A percentile compares a stretch with the other conserved stretches of the same genome.
Evolutionary conservation across 1,284 basidiomycete genomes (phyloP).

Genomic region (Irpex rosettiformis): DNA sequence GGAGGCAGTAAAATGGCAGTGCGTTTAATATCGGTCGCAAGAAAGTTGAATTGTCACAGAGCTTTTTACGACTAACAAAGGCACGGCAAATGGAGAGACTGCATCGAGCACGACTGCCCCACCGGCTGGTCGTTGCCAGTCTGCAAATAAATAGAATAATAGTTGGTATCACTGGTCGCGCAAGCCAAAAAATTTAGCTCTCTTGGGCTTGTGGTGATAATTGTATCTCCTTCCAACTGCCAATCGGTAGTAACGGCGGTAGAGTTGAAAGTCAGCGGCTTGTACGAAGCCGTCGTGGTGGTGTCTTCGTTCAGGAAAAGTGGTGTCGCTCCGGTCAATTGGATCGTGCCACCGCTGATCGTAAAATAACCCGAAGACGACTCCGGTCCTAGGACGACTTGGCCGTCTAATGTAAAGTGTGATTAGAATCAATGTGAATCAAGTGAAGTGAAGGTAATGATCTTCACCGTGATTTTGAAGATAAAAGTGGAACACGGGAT

Average conservation of each 20-base stretch:
- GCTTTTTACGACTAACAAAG: constrained; percentile 36
- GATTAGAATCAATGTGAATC: background rate
- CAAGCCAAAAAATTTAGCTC: constrained; percentile 59
- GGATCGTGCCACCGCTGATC: constrained; percentile 41
- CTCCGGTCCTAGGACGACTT: constrained; percentile 51
- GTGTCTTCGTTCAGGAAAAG: constrained; percentile 48
- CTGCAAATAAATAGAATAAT: constrained; percentile 49
- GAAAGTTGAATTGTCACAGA: background rate
- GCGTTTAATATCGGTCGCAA: background rate
- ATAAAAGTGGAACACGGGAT: constrained; percentile 56
- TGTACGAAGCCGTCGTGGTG: constrained; percentile 43
- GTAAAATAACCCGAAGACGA: constrained; percentile 48
- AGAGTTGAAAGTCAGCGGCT: constrained; percentile 42
- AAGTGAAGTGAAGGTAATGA: background rate
- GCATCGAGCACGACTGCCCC: constrained; percentile 40
- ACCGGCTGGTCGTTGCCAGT: constrained; percentile 47
- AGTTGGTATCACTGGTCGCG: constrained; percentile 36
- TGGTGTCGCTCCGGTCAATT: constrained; percentile 38
- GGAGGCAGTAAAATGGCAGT: background rate
- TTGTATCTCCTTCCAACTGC: constrained; percentile 58
- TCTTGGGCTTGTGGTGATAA: constrained; percentile 47
- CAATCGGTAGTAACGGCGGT: constrained; percentile 51
- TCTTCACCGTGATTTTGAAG: constrained; percentile 44
- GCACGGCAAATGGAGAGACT: constrained; percentile 51
- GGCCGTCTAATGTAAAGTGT: constrained; percentile 33